Conservation (phyloP, 805 yeast genomes). For the Starmerella stigmatis region DNA sequence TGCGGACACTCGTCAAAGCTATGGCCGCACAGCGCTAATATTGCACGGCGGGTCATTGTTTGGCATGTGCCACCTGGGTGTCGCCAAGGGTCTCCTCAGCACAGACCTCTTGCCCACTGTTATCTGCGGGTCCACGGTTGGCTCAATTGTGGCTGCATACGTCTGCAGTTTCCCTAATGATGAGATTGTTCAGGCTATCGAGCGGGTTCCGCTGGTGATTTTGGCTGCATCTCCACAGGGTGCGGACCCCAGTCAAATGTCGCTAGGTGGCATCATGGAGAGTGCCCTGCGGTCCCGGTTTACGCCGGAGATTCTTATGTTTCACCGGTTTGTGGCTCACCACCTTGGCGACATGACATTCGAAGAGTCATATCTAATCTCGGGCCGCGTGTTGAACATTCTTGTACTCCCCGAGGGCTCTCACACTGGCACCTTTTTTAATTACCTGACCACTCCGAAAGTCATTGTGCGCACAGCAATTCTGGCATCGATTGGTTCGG, state of each 20-base stretch:
- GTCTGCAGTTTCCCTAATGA: conserved; percentile 63
- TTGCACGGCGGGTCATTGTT: conserved; percentile 92
- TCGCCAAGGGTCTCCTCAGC: conserved; percentile 68
- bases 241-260: conserved; percentile 8
- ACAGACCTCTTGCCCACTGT: conserved; percentile 72
- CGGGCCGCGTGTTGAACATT: conserved; percentile 71
- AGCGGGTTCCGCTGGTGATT: conserved; percentile 22
- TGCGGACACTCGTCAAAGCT: conserved; percentile 74
- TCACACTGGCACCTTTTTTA: conserved; percentile 36
- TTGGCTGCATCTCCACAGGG: conserved; percentile 1
- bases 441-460: conserved; percentile 82
- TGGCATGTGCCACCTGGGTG: conserved; percentile 90
- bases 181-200: conserved; percentile 43
- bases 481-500: conserved; percentile 55
- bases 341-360: conserved; percentile 77
- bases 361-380: conserved; percentile 78
- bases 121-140: conserved; percentile 85
- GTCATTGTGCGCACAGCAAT: conserved; percentile 76
- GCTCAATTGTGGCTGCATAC: conserved; percentile 82
- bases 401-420: conserved; percentile 72
- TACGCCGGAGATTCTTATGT: conserved; percentile 72
- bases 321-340: conserved; percentile 65
- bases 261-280: conserved; percentile 46
- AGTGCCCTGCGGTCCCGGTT: conserved; percentile 70
- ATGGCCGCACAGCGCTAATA: conserved; percentile 83